phyloP scores from a whole-genome alignment of 202 grass and related monocot genomes.

The Alloteropsis angusta region DNA sequence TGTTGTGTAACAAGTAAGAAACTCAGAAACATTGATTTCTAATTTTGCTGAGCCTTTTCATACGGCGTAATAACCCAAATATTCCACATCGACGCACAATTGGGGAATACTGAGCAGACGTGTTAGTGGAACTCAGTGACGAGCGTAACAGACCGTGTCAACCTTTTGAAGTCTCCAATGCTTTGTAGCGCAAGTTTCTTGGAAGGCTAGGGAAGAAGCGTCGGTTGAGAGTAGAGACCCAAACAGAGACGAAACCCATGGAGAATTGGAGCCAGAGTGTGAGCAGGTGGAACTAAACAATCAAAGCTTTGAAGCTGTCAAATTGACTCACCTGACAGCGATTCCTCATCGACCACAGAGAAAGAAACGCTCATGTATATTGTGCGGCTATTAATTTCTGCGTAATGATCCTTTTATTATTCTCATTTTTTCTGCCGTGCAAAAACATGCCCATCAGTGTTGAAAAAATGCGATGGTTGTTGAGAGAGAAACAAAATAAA shows the following conservation, averaged over 20 bases:
- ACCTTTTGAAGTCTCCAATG: not conserved
- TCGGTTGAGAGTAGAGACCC: not conserved
- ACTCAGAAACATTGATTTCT: not conserved
- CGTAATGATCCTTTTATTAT: not conserved
- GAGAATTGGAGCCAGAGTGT: not conserved
- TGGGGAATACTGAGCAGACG: not conserved
- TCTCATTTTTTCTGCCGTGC: not conserved
- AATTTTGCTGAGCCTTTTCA: not conserved
- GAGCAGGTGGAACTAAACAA: slow-evolving; percentile 24
- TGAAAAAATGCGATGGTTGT: not conserved
- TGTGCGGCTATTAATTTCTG: not conserved
- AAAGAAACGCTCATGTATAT: not conserved
- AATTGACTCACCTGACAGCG: slow-evolving; percentile 22
- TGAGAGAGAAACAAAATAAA: not conserved
- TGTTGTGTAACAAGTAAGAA: not conserved
- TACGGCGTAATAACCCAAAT: not conserved
- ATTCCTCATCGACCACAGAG: slow-evolving; percentile 10
- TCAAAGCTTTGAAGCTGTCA: slow-evolving; percentile 17
- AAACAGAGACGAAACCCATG: not conserved
- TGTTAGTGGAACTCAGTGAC: not conserved
- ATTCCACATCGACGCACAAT: not conserved
- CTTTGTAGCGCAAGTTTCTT: not conserved
- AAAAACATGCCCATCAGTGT: not conserved
- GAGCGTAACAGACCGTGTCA: not conserved
- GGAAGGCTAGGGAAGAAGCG: not conserved